phyloP scores from a whole-genome alignment of 2,329 filamentous ascomycete genomes.

The Metarhizium brunneum region DNA sequence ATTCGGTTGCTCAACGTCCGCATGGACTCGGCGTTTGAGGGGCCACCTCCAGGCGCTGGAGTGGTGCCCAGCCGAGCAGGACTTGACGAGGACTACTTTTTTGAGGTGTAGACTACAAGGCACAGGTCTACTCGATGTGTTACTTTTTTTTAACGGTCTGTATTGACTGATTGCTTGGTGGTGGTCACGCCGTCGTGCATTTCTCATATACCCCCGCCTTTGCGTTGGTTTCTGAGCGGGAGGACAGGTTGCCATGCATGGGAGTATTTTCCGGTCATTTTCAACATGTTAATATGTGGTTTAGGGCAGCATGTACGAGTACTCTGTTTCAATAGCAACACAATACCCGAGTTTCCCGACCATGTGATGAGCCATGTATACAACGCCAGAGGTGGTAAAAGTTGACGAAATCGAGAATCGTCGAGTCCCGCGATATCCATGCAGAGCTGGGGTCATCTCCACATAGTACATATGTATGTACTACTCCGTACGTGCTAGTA shows the following conservation, averaged over 20 bases:
- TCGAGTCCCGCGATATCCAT: neutral
- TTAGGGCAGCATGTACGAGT: neutral
- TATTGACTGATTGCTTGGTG: neutral
- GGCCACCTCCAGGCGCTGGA: conserved; percentile 58
- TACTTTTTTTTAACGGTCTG: neutral
- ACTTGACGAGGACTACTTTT: conserved; percentile 88
- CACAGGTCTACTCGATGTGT: neutral
- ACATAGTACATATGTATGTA: no score
- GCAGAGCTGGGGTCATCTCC: neutral
- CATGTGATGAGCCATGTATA: neutral
- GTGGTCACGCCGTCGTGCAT: neutral
- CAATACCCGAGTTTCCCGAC: neutral
- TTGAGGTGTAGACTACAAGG: conserved; percentile 50
- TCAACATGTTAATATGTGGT: neutral
- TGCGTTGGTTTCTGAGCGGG: neutral
- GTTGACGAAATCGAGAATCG: neutral
- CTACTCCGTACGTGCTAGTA: no score
- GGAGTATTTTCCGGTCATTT: neutral
- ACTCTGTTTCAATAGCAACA: neutral
- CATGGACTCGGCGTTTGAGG: conserved; percentile 67
- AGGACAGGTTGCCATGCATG: neutral
- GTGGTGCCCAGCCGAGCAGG: conserved; percentile 74
- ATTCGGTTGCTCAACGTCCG: conserved; percentile 86
- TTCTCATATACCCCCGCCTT: conserved; percentile 3
- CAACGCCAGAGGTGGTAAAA: neutral